Base-by-base conservation (phyloP, 441 rosid species). In the Croton setiger region DNA sequence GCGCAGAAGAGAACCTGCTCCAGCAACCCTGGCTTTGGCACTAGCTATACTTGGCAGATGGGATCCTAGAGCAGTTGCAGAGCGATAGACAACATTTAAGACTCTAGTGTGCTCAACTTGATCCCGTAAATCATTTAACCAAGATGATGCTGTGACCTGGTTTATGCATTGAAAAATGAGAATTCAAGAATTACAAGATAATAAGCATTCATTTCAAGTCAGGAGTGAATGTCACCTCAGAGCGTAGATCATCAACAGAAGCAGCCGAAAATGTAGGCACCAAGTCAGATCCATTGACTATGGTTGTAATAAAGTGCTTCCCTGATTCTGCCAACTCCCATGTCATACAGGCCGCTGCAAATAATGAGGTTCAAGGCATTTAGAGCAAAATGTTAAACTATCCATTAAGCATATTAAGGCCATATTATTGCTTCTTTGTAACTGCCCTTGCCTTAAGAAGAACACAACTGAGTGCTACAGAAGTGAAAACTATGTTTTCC, bases 301-400 rank as follows among this genome's bases (percentile, higher is more conserved):
- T 74, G 33, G 96, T 86, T 37, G 93, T 83, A 62, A 88, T 84
- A 76, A 92, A 95, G 64, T 86, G 87, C 80, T 88, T 92, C 73
- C 99, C 99, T 61, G 99, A 95, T 76, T 95, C 99, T 64, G 99
- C 99, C 81, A 95, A 84, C 60, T 95, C 98, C 97, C 95, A 95
- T 47, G 99, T 95, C 97, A 95, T 88, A 77, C 97, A 95, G 21
- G 99, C 99, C 78, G 98, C 99, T 95, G 90, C 86, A 68, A 64
- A 13, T 7, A 31, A 48, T 58, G 57, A 72, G 57, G 63, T 60
- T 59, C 63, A 66, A 81, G 75, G 63, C 70, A 57, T 66, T 75
- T 47, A 68, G 72, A 59, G 15, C 51, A 66, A 36, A 15, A 61
- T 20, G 67, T 43, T 63, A 68, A 27, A 12, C 71, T 45, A 63